Base-by-base conservation (phyloP, 1,139 yeast genomes). In the Zhuliangozyma blackwelliae region DNA sequence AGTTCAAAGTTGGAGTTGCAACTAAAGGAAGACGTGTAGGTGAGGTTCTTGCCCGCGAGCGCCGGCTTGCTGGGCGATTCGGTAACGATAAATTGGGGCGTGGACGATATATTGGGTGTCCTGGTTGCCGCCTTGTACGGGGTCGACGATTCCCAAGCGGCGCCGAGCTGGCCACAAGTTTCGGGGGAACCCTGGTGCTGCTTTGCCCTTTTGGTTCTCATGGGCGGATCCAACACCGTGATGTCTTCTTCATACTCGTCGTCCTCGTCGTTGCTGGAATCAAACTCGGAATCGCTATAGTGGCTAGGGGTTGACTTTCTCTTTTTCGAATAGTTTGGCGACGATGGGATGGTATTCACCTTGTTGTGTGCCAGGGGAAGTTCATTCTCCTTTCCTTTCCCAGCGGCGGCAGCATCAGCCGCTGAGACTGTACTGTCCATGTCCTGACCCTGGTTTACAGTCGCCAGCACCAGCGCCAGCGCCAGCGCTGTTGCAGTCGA, bases 1-100 rank as follows among this genome's bases (percentile, higher is more conserved):
- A 80, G 56, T 50, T 80, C 86, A 47, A 79, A 70, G 50, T 76
- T 79, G 20, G 83, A 76, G 46, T 69, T 75, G 48, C 83, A 78
- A 51, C 82, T 78, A 54, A 80, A 80, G n/a, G 83, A 77, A 10
- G 84, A 78, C 20, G 75, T 67, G 46, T 65, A 69, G 5, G 73
- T 63, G 40, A 69, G 54, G 49, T 65, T 64, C 43, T 67, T 68
- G n/a, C 68, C 68, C 1, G 74, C 75, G 29, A 65, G 47, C 36
- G 64, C 44, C 6, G 74, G 72, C 44, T 63, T 65, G 44, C 55
- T 53, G 3, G 74, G 73, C 21, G 72, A 65, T 20, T 62, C 70
- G 16, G 56, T 49, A 12, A 62, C 45, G 11, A 57, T 45, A 31
- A 64, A 55, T 25, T 54, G 55, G 4, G 68, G 68, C 29, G 47